Evolutionary conservation across 257 asterid genomes (phyloP), one percentile per base, ranked within the genome.

Genomic region (Capsicum rhomboideum): DNA sequence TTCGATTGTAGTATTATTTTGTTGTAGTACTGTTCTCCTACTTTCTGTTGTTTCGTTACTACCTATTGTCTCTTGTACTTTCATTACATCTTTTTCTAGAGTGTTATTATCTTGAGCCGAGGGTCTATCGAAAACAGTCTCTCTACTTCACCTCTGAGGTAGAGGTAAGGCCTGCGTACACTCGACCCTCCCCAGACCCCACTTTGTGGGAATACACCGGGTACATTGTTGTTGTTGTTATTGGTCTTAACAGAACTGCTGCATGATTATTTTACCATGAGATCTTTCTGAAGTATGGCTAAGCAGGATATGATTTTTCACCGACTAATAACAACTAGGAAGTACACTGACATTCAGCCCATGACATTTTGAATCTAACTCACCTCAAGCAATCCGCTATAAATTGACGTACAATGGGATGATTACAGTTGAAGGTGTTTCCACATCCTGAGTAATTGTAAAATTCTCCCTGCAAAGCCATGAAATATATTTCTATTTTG

Each of bases 391-490:
- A 94, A 78, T 97, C 99, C 91, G 92, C 79, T 74, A 97, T 93
- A 91, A 95, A 93, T 84, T 97, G 98, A 0, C 98, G 97, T 85
- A 92, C 98, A 78, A 91, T 69, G 52, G 98, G 97, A 88, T 97
- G 98, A 87, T 97, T 97, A 94, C 99, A 95, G 90, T 95, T 97
- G 93, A 97, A 90, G 74, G 99, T 97, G 85, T 97, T 97, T 87
- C 99, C 99, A 87, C 99, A 97, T 81, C 99, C 99, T 79, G 99
- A 93, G 90, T 97, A 97, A 88, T 97, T 97, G 89, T 97, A 97
- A 87, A 90, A 97, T 85, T 97, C 98, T 83, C 99, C 99, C 99
- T 96, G 95, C 84, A 52, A 83, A 87, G 68, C 23, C 69, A 88
- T 63, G 79, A 75, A 10, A 75, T 75, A 52, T 75, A 75, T 49